Percentiles rank a stretch among this genome's conserved stretches.
Evolutionary conservation across 768 basidiomycete genomes (phyloP).

Genomic region (Macrolepiota dolichaula): DNA sequence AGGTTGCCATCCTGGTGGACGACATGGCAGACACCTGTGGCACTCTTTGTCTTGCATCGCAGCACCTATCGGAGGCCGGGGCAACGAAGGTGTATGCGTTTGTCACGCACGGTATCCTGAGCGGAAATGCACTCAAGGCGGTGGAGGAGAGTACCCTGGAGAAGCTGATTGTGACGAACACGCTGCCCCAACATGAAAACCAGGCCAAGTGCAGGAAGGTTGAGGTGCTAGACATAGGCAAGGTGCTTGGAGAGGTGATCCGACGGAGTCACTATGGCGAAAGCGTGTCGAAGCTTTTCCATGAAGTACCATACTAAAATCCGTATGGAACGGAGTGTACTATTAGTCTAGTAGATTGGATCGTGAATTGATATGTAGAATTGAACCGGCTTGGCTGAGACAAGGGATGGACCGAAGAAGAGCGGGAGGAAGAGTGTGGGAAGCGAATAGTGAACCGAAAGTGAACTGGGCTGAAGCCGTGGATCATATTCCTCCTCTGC

Average conservation of each 20-base stretch:
- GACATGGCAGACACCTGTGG: conserved; percentile 99
- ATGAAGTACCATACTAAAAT: conserved; percentile 81
- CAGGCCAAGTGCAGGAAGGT: conserved; percentile 71
- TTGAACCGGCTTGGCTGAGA: background rate
- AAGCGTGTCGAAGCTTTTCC: conserved; percentile 84
- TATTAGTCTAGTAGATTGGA: conserved; percentile 14
- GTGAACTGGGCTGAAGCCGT: conserved; percentile 12
- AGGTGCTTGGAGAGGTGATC: conserved; percentile 94
- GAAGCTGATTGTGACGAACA: conserved; percentile 98
- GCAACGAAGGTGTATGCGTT: conserved; percentile 84
- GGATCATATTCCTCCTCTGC: conserved; percentile 14
- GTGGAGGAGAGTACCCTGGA: conserved; percentile 76
- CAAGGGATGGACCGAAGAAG: conserved; percentile 7
- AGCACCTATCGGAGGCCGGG: conserved; percentile 86
- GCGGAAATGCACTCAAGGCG: conserved; percentile 78
- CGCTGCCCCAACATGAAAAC: conserved; percentile 86
- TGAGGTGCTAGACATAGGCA: conserved; percentile 92
- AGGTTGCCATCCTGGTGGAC: conserved; percentile 93
- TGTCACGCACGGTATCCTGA: conserved; percentile 95
- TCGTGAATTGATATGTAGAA: conserved; percentile 17
- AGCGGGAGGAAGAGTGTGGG: conserved; percentile 14
- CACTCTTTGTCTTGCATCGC: conserved; percentile 88
- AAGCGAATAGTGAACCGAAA: conserved; percentile 14
- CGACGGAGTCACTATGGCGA: conserved; percentile 97
- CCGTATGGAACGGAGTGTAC: conserved; percentile 17